A percentile compares a stretch with the other conserved stretches of the same genome.
phyloP scores from a whole-genome alignment of 2,329 filamentous ascomycete species.

The Aspergillus pseudotamarii region DNA sequence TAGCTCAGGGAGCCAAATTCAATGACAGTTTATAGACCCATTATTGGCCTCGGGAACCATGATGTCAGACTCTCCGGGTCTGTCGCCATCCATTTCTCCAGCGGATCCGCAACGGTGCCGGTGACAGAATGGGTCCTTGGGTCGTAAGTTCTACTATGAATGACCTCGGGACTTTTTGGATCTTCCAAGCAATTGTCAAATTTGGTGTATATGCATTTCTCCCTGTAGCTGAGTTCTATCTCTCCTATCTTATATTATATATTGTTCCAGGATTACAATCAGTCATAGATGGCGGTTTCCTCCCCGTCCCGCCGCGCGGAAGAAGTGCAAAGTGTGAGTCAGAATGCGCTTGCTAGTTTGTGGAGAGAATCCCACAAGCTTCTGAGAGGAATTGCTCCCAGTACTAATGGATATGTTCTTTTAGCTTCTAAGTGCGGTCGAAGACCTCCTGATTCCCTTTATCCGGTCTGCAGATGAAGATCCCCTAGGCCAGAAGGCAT shows the following conservation, averaged over 20 bases:
- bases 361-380: no score
- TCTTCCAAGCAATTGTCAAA: background rate
- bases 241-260: slow-evolving; percentile 2
- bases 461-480: slow-evolving; percentile 46
- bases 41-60: slow-evolving; percentile 5
- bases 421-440: slow-evolving; percentile 44
- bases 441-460: slow-evolving; percentile 49
- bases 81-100: slow-evolving; percentile 15
- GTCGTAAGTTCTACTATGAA: background rate
- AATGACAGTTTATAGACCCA: background rate
- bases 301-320: slow-evolving; percentile 36
- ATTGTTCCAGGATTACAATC: slow-evolving; percentile 2
- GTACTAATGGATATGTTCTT: background rate
- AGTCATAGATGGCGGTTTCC: slow-evolving; percentile 27
- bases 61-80: slow-evolving; percentile 17
- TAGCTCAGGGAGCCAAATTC: background rate
- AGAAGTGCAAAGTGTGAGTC: slow-evolving; percentile 47
- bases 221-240: background rate
- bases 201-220: background rate
- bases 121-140: background rate
- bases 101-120: slow-evolving; percentile 14
- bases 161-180: background rate
- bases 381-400: background rate
- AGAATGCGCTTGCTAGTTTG: slow-evolving; percentile 7
- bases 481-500: slow-evolving; percentile 12